Evolutionary conservation across 441 rosid species (phyloP).

Genomic region (Daphne laureola): DNA sequence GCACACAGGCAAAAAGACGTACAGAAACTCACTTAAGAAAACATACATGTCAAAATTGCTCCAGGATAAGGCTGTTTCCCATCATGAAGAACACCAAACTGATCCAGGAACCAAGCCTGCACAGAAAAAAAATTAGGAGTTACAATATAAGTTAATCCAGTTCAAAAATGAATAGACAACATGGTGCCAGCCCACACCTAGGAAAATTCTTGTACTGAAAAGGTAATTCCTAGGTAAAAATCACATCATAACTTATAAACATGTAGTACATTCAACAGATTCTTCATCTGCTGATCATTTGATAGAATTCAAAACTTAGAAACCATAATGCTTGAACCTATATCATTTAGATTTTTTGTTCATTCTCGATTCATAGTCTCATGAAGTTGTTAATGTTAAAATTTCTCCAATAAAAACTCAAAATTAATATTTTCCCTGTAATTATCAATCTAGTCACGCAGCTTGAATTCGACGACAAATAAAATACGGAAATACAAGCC

Average conservation of each 20-base stretch:
- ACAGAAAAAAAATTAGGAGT: neutral
- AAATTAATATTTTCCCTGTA: neutral
- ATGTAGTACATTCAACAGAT: too few species aligned
- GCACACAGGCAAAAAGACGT: constrained; percentile 5
- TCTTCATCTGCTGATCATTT: too few species aligned
- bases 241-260: too few species aligned
- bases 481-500: constrained; percentile 2
- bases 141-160: neutral
- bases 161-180: too few species aligned
- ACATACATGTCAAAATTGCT: constrained; percentile 79
- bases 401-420: neutral
- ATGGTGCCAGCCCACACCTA: too few species aligned
- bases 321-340: too few species aligned
- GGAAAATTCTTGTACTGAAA: too few species aligned
- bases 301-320: too few species aligned
- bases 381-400: too few species aligned
- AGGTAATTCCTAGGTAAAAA: too few species aligned
- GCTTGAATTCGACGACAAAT: neutral
- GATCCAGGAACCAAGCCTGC: constrained; percentile 94
- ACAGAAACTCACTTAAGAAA: constrained; percentile 22
- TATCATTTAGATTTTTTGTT: too few species aligned
- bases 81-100: constrained; percentile 92
- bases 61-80: constrained; percentile 88
- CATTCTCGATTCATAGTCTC: too few species aligned
- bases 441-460: neutral